A percentile compares a stretch with the other conserved stretches of the same genome.
Conservation (phyloP, 179 eudicot species). For the Sideroxylon spinosum region DNA sequence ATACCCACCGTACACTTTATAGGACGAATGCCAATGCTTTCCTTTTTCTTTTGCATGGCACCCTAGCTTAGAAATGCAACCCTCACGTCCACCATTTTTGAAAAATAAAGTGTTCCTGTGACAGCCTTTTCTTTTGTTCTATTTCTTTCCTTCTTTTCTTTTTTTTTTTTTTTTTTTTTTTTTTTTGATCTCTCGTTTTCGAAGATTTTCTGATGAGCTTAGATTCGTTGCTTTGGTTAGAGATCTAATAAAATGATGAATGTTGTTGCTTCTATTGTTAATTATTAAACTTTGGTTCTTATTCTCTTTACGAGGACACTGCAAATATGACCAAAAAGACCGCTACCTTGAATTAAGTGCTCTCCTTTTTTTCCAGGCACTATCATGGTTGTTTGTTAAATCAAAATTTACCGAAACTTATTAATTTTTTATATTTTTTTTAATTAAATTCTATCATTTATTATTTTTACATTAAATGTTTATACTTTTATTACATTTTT, state of each 20-base stretch:
- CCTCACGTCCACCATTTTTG: constrained; percentile 31
- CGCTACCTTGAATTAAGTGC: constrained; percentile 34
- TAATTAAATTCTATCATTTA: too few relatives aligned
- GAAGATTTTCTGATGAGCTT: constrained; percentile 22
- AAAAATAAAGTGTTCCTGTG: constrained; percentile 23
- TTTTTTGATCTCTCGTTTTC: background rate
- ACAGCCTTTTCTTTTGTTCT: constrained; percentile 37
- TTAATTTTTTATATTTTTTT: too few relatives aligned
- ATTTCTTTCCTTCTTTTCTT: constrained; percentile 16
- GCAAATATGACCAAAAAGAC: constrained; percentile 28
- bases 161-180: background rate
- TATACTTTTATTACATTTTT: too few relatives aligned
- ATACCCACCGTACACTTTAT: background rate
- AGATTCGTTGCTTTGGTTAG: constrained; percentile 15
- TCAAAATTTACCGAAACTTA: too few relatives aligned
- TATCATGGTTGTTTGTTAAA: too few relatives aligned
- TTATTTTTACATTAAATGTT: too few relatives aligned
- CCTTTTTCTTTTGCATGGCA: constrained; percentile 32
- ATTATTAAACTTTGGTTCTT: constrained; percentile 12
- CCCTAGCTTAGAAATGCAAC: constrained; percentile 20
- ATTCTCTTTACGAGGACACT: constrained; percentile 35
- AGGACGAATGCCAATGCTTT: constrained; percentile 1
- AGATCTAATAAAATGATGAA: constrained; percentile 9
- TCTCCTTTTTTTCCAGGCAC: constrained; percentile 18
- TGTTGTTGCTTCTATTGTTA: background rate